These are phyloP conservation scores for Neltuma alba DNA, from an alignment of 306 rosid genomes.

Conservation along the genomic window DNA sequence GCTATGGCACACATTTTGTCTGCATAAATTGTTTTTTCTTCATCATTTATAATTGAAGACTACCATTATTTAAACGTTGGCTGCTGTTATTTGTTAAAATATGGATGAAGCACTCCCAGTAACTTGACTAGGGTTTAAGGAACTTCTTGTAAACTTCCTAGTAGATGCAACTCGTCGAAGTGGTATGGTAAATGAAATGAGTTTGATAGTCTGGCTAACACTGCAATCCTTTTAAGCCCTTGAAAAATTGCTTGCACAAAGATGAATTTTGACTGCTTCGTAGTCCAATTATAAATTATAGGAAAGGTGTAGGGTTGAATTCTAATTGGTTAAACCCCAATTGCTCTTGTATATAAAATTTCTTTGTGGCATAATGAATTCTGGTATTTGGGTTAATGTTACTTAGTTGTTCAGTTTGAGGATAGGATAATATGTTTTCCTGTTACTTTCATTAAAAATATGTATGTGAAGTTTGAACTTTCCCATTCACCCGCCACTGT, in stretches of 20 bases:
- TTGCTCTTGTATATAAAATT: background rate
- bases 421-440: slow-evolving; percentile 15
- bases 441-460: background rate
- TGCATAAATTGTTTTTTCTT: slow-evolving; percentile 26
- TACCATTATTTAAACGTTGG: slow-evolving; percentile 7
- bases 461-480: slow-evolving; percentile 5
- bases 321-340: slow-evolving; percentile 1
- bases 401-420: background rate
- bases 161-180: background rate
- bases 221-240: slow-evolving; percentile 5
- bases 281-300: slow-evolving; percentile 9
- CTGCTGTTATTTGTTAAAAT: slow-evolving; percentile 17
- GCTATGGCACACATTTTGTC: slow-evolving; percentile 15
- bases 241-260: background rate
- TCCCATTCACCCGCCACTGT: background rate
- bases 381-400: slow-evolving; percentile 1
- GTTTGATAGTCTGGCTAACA: background rate
- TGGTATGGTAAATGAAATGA: background rate
- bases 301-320: slow-evolving; percentile 13
- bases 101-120: background rate
- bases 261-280: background rate
- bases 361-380: slow-evolving; percentile 9
- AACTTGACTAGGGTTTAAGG: background rate
- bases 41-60: slow-evolving; percentile 22
- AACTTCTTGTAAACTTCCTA: background rate